Percentiles rank a stretch among this genome's conserved stretches.
Evolutionary conservation across 192 early-diverging fungal species (phyloP).

Genomic region (Dissophora ornata): DNA sequence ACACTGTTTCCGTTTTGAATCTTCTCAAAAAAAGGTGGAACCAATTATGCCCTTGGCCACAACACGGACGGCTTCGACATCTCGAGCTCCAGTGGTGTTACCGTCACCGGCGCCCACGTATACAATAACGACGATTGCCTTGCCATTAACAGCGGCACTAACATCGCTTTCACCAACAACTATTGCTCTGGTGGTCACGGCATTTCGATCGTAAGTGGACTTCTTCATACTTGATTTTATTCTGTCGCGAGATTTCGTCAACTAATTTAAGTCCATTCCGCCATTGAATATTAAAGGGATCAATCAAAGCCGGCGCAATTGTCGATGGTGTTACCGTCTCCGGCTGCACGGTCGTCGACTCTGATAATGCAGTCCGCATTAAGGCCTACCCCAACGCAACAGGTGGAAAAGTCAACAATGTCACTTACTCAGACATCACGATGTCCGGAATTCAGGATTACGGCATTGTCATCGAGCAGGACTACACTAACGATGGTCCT

Average conservation of each 20-base stretch:
- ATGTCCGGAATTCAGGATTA: constrained; percentile 46
- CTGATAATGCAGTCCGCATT: constrained; percentile 61
- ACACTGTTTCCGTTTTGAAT: too few species aligned
- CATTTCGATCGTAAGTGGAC: too few species aligned
- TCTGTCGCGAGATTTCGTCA: neutral
- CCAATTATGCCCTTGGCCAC: constrained; percentile 43
- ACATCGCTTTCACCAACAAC: constrained; percentile 56
- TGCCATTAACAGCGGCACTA: constrained; percentile 61
- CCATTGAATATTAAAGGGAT: constrained; percentile 29
- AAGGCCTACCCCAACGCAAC: constrained; percentile 59
- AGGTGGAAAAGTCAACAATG: too few species aligned
- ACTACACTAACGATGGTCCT: too few species aligned
- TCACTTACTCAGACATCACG: constrained; percentile 57
- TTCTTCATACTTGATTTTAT: constrained; percentile 1
- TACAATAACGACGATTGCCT: constrained; percentile 65
- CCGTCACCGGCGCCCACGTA: constrained; percentile 45
- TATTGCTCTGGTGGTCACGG: too few species aligned
- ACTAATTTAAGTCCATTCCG: neutral
- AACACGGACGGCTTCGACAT: constrained; percentile 62
- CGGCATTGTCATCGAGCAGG: too few species aligned
- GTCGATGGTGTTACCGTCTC: constrained; percentile 55
- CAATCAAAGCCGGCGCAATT: constrained; percentile 42
- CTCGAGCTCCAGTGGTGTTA: constrained; percentile 31
- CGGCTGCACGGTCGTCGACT: constrained; percentile 40
- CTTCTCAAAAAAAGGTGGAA: constrained; percentile 20